Evolutionary conservation across 1,284 basidiomycete genomes (phyloP).

Genomic region (Cryptococcus jaspeensis): DNA sequence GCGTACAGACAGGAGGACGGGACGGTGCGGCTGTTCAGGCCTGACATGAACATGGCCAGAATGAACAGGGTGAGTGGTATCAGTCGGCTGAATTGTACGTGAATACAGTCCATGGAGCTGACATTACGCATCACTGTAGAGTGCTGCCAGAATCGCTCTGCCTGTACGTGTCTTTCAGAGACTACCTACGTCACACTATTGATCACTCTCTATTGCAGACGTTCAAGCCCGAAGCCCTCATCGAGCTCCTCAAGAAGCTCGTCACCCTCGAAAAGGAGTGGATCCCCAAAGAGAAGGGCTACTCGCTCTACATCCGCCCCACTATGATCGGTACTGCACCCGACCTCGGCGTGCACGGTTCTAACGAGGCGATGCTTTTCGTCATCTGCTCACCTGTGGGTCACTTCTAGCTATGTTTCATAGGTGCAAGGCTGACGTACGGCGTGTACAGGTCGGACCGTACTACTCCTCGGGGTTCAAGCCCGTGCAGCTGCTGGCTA

Average conservation of each 20-base stretch:
- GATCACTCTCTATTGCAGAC: slow-evolving; percentile 39
- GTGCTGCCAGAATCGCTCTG: slow-evolving; percentile 51
- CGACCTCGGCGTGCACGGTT: slow-evolving; percentile 82
- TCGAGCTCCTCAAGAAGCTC: slow-evolving; percentile 85
- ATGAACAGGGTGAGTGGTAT: slow-evolving; percentile 54
- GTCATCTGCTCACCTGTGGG: slow-evolving; percentile 82
- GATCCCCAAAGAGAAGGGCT: slow-evolving; percentile 85
- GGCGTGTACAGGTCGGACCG: slow-evolving; percentile 62
- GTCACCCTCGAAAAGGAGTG: slow-evolving; percentile 82
- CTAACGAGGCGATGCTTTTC: slow-evolving; percentile 84
- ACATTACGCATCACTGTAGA: slow-evolving; percentile 17
- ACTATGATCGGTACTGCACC: slow-evolving; percentile 82
- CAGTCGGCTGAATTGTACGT: slow-evolving; percentile 12
- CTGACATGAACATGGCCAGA: slow-evolving; percentile 92
- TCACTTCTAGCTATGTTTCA: neutral
- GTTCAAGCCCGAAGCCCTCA: slow-evolving; percentile 76
- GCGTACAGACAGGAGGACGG: slow-evolving; percentile 82
- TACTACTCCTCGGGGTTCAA: slow-evolving; percentile 97
- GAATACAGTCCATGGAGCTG: neutral
- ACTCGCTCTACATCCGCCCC: slow-evolving; percentile 85
- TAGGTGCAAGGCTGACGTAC: neutral
- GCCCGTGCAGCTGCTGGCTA: slow-evolving; percentile 87
- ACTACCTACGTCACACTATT: neutral
- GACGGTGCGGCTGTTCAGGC: slow-evolving; percentile 83
- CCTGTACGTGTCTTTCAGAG: slow-evolving; percentile 32